Evolutionary conservation across 495 filamentous ascomycete species (phyloP), one percentile per base, ranked within the genome.

Genomic region (Staphylotrichum tortipilum): DNA sequence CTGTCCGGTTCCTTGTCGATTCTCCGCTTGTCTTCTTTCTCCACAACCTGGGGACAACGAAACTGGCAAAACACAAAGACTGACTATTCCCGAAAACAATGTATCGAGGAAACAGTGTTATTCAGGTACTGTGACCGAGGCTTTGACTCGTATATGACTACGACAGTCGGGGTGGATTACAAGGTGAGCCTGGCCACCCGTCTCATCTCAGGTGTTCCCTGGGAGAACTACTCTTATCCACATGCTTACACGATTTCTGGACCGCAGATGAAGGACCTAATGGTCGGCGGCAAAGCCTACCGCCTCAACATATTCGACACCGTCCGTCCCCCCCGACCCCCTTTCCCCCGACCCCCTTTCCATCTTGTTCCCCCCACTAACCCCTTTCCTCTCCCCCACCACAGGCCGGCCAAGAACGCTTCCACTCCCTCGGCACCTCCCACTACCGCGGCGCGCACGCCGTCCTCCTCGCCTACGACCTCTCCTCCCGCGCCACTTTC

Each of bases 81-180:
- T n/a, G n/a, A n/a, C n/a, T n/a, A n/a, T n/a, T n/a, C n/a, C n/a
- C n/a, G n/a, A n/a, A n/a, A n/a, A n/a, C n/a, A n/a, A n/a, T n/a
- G n/a, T n/a, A n/a, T n/a, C n/a, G n/a, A n/a, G n/a, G n/a, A n/a
- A n/a, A 6, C 29, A 67, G 61, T 64, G 45, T 47, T 64, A 18
- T 57, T 44, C 19, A 34, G 62, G 28, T 65, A 82, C 59, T 79
- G 76, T 61, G 78, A 81, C 50, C 74, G 81, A 59, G 74, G 78
- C 47, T 82, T 79, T 48, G 78, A 82, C 46, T 71, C 74, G 9
- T 76, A 80, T 50, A 71, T 65, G 11, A 72, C 74, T 40, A 76
- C 78, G 19, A 82, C 78, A 2, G 80, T 82, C 52, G 78, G 78
- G 21, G 75, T 82, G 42, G 78, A 82, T 53, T 81, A 79, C 64